Conservation (phyloP, 345 rosid genomes). For the Syzygium jambos region DNA sequence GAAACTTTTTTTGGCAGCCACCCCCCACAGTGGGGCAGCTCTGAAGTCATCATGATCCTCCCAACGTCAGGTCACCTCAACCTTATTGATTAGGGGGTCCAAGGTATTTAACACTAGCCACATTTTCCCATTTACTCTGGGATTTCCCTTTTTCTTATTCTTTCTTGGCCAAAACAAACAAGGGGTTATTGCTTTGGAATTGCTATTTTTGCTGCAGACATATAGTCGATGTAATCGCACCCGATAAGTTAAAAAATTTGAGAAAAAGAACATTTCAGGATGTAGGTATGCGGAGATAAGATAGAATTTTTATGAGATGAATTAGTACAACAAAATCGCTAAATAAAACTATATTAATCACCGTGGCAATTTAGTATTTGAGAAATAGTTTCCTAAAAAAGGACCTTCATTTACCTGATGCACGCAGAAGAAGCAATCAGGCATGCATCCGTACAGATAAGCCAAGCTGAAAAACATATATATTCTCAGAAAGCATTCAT, state of each 20-base stretch:
- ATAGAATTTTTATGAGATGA: not conserved
- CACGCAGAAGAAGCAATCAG: not conserved
- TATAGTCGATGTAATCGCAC: not conserved
- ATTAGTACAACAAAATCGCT: not conserved
- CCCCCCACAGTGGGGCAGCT: not conserved
- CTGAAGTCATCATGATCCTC: not conserved
- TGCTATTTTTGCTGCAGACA: not conserved
- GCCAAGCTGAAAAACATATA: not conserved
- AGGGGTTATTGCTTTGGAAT: not conserved
- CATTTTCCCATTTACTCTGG: not conserved
- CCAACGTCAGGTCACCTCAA: not conserved
- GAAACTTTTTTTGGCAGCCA: not conserved
- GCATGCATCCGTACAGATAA: not conserved
- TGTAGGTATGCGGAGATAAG: too few species aligned
- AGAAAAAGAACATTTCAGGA: too few species aligned
- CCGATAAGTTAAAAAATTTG: not conserved
- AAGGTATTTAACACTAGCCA: not conserved
- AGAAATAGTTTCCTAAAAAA: not conserved
- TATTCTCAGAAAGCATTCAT: not conserved
- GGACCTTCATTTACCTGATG: not conserved
- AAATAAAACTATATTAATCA: not conserved
- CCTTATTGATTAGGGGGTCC: not conserved
- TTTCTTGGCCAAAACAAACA: not conserved
- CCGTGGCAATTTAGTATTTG: not conserved
- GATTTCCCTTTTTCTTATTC: too few species aligned